Evolutionary conservation across 306 rosid species (phyloP).

Genomic region (Vicia faba): DNA sequence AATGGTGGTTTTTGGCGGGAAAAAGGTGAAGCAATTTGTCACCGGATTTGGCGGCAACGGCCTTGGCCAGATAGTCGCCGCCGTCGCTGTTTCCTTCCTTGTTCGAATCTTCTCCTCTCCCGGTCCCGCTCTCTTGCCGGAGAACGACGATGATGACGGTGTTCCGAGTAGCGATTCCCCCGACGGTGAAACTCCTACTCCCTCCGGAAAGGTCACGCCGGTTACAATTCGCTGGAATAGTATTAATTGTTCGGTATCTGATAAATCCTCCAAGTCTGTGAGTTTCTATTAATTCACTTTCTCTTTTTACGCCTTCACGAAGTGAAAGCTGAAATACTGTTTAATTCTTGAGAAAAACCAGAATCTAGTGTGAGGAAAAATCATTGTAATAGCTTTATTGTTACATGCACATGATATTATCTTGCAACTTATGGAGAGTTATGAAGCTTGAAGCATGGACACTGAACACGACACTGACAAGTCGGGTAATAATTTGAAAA

Average conservation of each 20-base stretch:
- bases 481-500: too few species aligned
- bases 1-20: slow-evolving; percentile 69
- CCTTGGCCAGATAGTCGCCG: slow-evolving; percentile 66
- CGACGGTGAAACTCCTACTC: slow-evolving; percentile 35
- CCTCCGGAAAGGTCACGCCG: slow-evolving; percentile 53
- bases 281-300: slow-evolving; percentile 37
- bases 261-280: slow-evolving; percentile 65
- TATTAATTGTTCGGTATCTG: slow-evolving; percentile 71
- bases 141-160: slow-evolving; percentile 43
- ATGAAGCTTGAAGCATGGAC: too few species aligned
- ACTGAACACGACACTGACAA: too few species aligned
- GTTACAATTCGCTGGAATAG: slow-evolving; percentile 80
- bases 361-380: not conserved
- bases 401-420: slow-evolving; percentile 14
- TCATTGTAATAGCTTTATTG: not conserved
- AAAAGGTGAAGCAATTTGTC: slow-evolving; percentile 56
- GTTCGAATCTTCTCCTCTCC: slow-evolving; percentile 75
- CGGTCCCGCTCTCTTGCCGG: slow-evolving; percentile 67
- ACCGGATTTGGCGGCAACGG: slow-evolving; percentile 65
- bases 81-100: slow-evolving; percentile 66
- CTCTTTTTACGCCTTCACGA: not conserved
- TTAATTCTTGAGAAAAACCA: slow-evolving; percentile 34
- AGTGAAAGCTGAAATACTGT: slow-evolving; percentile 1
- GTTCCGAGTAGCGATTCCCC: slow-evolving; percentile 34
- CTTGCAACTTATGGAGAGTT: not conserved